These are phyloP conservation scores for Vaccinium darrowii DNA, from an alignment of 148 eudicot species.

Conservation along the genomic window DNA sequence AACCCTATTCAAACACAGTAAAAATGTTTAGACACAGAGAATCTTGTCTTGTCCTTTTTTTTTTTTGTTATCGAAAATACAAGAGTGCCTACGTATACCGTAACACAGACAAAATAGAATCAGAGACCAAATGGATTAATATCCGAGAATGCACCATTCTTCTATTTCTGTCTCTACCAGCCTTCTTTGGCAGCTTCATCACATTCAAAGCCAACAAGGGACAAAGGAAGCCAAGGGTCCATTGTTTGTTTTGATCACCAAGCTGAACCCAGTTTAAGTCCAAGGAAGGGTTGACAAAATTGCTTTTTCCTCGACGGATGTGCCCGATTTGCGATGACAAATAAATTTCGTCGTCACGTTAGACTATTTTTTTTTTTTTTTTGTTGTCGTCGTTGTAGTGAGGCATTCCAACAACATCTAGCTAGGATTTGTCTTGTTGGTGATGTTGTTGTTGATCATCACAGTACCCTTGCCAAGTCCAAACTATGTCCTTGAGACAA, in stretches of 20 bases:
- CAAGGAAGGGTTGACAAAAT: too few relatives aligned
- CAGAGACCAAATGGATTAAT: not conserved
- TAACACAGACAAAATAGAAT: not conserved
- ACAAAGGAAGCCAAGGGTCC: not conserved
- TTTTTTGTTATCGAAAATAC: not conserved
- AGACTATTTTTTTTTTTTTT: too few relatives aligned
- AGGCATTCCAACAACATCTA: not conserved
- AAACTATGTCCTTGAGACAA: conserved; percentile 61
- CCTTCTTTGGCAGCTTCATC: not conserved
- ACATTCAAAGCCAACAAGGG: not conserved
- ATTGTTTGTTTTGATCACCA: too few relatives aligned
- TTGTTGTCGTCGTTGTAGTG: too few relatives aligned
- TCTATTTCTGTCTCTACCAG: not conserved
- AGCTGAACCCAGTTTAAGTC: too few relatives aligned
- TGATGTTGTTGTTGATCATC: not conserved
- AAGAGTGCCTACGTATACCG: not conserved
- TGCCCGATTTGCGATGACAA: too few relatives aligned
- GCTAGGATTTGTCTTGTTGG: not conserved
- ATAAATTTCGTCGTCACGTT: too few relatives aligned
- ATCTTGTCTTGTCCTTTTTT: not conserved
- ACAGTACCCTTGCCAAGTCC: conserved; percentile 52
- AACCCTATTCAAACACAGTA: not conserved
- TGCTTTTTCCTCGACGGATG: too few relatives aligned
- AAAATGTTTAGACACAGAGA: not conserved
- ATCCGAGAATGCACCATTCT: not conserved